phyloP scores from a whole-genome alignment of 2,329 filamentous ascomycete species.

The Verticillium tricorpus region DNA sequence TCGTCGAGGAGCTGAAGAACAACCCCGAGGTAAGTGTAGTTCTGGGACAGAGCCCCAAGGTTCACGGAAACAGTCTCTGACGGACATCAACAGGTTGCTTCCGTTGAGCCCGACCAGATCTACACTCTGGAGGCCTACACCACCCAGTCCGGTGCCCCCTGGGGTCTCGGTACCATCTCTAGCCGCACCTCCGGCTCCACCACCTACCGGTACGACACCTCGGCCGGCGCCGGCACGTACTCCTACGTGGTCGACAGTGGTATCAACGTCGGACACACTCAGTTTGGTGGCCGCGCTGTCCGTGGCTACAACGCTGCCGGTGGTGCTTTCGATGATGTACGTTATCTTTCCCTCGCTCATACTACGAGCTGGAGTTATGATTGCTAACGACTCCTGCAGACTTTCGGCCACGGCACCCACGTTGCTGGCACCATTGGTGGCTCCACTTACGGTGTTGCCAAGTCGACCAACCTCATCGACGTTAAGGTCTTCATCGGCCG shows the following conservation, averaged over 20 bases:
- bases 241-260: constrained; percentile 39
- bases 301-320: constrained; percentile 17
- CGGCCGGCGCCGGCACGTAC: constrained; percentile 28
- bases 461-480: constrained; percentile 35
- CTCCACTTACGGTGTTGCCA: constrained; percentile 34
- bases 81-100: not conserved
- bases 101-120: constrained; percentile 6
- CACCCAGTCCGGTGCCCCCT: constrained; percentile 30
- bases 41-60: not conserved
- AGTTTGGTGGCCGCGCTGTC: constrained; percentile 26
- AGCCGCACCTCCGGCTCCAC: constrained; percentile 13
- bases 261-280: constrained; percentile 20
- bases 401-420: constrained; percentile 38
- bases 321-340: constrained; percentile 20
- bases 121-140: constrained; percentile 7
- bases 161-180: constrained; percentile 43
- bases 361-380: constrained; percentile 17
- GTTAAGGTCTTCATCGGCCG: constrained; percentile 38
- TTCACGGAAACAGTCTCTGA: not conserved
- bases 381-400: constrained; percentile 13
- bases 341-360: too few species aligned
- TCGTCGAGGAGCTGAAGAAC: constrained; percentile 32
- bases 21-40: constrained; percentile 31
- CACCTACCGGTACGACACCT: constrained; percentile 26
- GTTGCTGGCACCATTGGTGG: constrained; percentile 30